Conservation (phyloP, 2,329 filamentous ascomycete genomes). For the Xylaria sp. region DNA sequence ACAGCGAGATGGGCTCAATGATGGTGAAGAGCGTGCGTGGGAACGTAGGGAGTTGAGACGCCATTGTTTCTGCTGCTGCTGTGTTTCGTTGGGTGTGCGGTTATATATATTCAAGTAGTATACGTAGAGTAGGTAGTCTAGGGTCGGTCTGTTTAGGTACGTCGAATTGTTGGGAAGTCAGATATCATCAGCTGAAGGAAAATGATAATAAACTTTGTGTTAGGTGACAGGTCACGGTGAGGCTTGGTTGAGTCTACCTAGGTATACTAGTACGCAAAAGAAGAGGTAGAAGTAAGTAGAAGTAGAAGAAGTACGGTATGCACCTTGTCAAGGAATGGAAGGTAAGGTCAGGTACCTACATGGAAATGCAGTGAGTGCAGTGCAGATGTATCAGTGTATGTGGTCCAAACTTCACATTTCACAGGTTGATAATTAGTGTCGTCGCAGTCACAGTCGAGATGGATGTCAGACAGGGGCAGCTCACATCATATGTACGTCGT, state of each 20-base stretch:
- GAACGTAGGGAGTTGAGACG: constrained; percentile 70
- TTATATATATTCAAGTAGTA: constrained; percentile 10
- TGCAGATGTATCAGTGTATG: too few relatives aligned
- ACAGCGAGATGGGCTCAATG: constrained; percentile 76
- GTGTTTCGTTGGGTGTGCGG: constrained; percentile 1
- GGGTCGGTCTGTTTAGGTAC: neutral
- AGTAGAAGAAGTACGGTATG: neutral
- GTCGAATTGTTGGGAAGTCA: constrained; percentile 18
- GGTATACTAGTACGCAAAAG: neutral
- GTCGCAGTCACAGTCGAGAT: neutral
- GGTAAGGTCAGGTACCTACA: neutral
- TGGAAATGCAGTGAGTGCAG: neutral
- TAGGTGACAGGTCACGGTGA: constrained; percentile 20
- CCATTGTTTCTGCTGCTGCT: constrained; percentile 57
- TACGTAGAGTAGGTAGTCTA: neutral
- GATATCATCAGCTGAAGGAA: constrained; percentile 10
- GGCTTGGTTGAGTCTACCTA: neutral
- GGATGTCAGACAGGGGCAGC: too few relatives aligned
- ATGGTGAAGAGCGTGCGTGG: constrained; percentile 75
- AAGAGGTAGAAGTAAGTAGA: too few relatives aligned
- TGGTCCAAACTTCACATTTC: neutral
- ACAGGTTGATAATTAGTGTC: neutral
- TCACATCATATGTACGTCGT: too few relatives aligned
- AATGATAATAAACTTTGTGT: neutral
- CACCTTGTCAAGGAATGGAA: neutral